phyloP scores from a whole-genome alignment of 106 monocot genomes.

The Xerophyta viscosa region DNA sequence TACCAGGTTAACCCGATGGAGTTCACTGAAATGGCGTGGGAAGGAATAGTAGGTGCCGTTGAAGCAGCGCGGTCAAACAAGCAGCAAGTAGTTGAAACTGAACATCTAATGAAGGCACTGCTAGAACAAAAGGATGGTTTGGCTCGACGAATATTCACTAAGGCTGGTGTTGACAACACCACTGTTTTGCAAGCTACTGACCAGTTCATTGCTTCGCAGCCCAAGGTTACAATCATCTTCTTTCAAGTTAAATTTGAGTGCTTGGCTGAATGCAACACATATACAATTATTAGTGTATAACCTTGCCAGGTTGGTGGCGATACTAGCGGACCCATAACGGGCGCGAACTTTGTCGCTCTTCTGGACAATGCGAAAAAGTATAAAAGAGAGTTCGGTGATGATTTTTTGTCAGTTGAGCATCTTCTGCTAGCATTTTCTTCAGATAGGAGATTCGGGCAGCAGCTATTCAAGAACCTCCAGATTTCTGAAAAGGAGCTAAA shows the following conservation, averaged over 20 bases:
- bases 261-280: too few species aligned
- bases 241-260: too few species aligned
- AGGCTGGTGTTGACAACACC: constrained; percentile 84
- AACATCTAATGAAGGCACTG: constrained; percentile 94
- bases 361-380: constrained; percentile 76
- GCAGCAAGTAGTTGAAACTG: constrained; percentile 79
- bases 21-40: constrained; percentile 88
- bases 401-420: constrained; percentile 88
- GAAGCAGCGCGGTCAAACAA: constrained; percentile 58
- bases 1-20: constrained; percentile 45
- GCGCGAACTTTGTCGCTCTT: constrained; percentile 45
- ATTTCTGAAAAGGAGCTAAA: constrained; percentile 59
- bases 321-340: constrained; percentile 56
- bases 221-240: constrained; percentile 40
- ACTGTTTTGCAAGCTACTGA: constrained; percentile 60
- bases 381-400: constrained; percentile 74
- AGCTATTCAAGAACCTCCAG: constrained; percentile 59
- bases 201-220: constrained; percentile 65
- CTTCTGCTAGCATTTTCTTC: constrained; percentile 52
- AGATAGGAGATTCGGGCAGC: constrained; percentile 75
- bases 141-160: constrained; percentile 73
- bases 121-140: constrained; percentile 94
- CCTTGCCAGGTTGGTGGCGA: constrained; percentile 48
- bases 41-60: constrained; percentile 64
- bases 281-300: constrained; percentile 1